Base-by-base conservation (phyloP, 2,329 filamentous ascomycete genomes). In the Tolypocladium ophioglossoides region DNA sequence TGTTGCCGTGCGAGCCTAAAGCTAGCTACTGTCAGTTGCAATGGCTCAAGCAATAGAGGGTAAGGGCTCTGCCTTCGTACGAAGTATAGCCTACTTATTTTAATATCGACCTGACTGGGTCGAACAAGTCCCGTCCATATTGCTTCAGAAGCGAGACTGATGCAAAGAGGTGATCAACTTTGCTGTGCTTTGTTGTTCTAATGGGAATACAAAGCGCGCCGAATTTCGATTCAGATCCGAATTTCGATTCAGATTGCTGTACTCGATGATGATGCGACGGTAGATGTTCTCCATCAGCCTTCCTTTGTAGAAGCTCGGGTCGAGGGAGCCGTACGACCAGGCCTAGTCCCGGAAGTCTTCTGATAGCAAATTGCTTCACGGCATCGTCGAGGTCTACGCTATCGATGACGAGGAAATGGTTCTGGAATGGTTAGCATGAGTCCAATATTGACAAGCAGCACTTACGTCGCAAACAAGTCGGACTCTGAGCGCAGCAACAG, bases 311-410 rank as follows among this genome's bases (percentile, higher is more conserved):
- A 50, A 50, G 7, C 39, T 22, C 14, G 52, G 52, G 22, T 20
- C 37, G 27, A 44, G 7, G 11, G 41, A 50, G 35, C 47, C 52
- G 49, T 39, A 46, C n/a, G 52, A 54, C 52, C 47, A 54, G 35
- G 24, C 4, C 35, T 38, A 54, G 47, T 54, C 30, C 32, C 8
- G 37, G 30, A 54, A 54, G 37, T 30, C 39, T 35, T 35, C 35
- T 50, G 24, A 50, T 35, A 47, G 52, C 18, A 54, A 32, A n/a
- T 44, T 27, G 9, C 12, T 54, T 47, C 38, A 44, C 52, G 34
- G 52, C 52, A 37, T 24, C n/a, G 5, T 54, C 37, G 37, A 50
- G 37, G 24, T 40, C 24, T 20, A 24, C 38, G 24, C 51, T 47
- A 8, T 46, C 37, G 18, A 54, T 46, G 27, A 54, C 37, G 38